phyloP scores from a whole-genome alignment of 257 asterid species.

The Nicotiana obtusifolia region DNA sequence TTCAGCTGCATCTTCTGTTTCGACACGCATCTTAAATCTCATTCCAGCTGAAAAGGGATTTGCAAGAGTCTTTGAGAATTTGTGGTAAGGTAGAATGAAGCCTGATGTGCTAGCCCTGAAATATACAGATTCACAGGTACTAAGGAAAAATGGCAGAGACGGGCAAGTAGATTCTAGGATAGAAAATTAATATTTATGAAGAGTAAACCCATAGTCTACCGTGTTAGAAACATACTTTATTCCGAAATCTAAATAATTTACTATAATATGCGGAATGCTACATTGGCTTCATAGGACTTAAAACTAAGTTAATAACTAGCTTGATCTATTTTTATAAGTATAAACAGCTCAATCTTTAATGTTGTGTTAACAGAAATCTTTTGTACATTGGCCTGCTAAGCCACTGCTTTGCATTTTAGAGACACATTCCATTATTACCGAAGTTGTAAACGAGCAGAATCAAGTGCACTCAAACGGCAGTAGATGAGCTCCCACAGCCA shows the following conservation, averaged over 20 bases:
- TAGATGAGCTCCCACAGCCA: background rate
- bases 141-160: background rate
- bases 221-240: background rate
- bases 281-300: background rate
- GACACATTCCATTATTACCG: background rate
- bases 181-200: background rate
- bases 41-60: slow-evolving; percentile 67
- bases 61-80: slow-evolving; percentile 69
- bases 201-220: background rate
- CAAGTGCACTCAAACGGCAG: background rate
- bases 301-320: background rate
- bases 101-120: slow-evolving; percentile 78
- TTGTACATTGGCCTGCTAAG: background rate
- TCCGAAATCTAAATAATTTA: background rate
- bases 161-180: background rate
- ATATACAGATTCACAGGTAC: background rate
- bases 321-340: background rate
- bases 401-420: background rate
- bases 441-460: background rate
- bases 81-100: slow-evolving; percentile 62
- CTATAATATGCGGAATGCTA: background rate
- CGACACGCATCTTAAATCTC: slow-evolving; percentile 80
- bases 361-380: background rate
- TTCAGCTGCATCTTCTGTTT: slow-evolving; percentile 87
- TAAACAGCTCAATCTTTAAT: background rate